phyloP scores from a whole-genome alignment of 2,329 filamentous ascomycete genomes.

The Penicillium griseofulvum region DNA sequence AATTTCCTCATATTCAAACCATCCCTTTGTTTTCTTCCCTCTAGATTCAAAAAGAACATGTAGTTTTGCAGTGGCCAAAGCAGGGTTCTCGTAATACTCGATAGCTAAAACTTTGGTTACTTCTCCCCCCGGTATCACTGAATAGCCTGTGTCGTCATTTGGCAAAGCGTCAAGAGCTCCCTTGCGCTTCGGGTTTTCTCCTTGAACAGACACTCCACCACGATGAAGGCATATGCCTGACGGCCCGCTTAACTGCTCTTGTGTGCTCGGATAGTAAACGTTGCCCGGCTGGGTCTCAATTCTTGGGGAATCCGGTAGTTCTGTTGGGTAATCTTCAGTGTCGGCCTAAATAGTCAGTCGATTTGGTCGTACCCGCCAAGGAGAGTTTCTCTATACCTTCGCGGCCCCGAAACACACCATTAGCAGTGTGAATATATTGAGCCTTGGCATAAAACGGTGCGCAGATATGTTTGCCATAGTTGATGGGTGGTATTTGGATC shows the following conservation, averaged over 20 bases:
- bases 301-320: not conserved
- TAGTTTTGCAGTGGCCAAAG: not conserved
- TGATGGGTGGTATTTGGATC: no score
- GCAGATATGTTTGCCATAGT: no score
- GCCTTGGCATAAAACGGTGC: no score
- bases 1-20: not conserved
- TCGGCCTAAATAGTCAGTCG: not conserved
- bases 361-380: not conserved
- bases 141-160: not conserved
- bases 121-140: not conserved
- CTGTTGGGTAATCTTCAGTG: not conserved
- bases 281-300: not conserved
- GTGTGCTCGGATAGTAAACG: not conserved
- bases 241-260: not conserved
- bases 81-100: not conserved
- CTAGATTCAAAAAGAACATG: not conserved
- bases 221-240: not conserved
- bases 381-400: no score
- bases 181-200: not conserved
- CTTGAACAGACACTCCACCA: not conserved
- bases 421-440: no score
- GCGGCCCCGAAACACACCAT: no score
- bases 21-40: not conserved
- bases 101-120: not conserved
- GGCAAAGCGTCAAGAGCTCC: not conserved